Conservation (phyloP, 768 basidiomycete species). For the Rhizopogon rudus region DNA sequence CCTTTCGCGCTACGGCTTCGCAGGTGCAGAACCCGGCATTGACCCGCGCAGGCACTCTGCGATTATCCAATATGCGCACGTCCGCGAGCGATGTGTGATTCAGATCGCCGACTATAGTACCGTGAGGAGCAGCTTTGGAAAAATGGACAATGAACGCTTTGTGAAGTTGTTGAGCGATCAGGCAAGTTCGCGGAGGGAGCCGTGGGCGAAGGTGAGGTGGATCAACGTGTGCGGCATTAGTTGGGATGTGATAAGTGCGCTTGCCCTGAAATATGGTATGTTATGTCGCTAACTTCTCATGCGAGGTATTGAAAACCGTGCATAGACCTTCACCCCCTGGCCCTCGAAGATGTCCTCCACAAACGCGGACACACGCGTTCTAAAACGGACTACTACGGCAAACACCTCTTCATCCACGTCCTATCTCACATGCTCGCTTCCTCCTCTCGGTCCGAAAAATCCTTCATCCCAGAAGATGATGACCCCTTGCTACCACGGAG, state of each 20-base stretch:
- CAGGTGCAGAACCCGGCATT: conserved; percentile 69
- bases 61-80: conserved; percentile 49
- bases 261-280: conserved; percentile 61
- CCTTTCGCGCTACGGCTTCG: conserved; percentile 25
- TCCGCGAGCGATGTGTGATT: conserved; percentile 58
- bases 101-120: conserved; percentile 65
- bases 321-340: conserved; percentile 63
- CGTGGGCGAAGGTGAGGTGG: conserved; percentile 71
- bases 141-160: conserved; percentile 60
- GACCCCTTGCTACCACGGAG: conserved; percentile 17
- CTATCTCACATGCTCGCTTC: conserved; percentile 54
- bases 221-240: conserved; percentile 64
- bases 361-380: conserved; percentile 50
- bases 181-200: conserved; percentile 40
- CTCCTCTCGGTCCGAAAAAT: conserved; percentile 2
- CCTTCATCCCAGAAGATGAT: conserved; percentile 5
- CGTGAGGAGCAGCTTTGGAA: conserved; percentile 45
- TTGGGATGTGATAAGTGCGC: conserved; percentile 69
- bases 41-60: conserved; percentile 61
- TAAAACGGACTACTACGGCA: conserved; percentile 65
- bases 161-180: conserved; percentile 46
- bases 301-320: conserved; percentile 4
- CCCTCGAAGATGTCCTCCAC: conserved; percentile 66
- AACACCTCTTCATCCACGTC: conserved; percentile 67
- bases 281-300: conserved; percentile 18